Evolutionary conservation across 306 rosid genomes (phyloP), one percentile per base, ranked within the genome.

Genomic region (Dalbergia cultrata): DNA sequence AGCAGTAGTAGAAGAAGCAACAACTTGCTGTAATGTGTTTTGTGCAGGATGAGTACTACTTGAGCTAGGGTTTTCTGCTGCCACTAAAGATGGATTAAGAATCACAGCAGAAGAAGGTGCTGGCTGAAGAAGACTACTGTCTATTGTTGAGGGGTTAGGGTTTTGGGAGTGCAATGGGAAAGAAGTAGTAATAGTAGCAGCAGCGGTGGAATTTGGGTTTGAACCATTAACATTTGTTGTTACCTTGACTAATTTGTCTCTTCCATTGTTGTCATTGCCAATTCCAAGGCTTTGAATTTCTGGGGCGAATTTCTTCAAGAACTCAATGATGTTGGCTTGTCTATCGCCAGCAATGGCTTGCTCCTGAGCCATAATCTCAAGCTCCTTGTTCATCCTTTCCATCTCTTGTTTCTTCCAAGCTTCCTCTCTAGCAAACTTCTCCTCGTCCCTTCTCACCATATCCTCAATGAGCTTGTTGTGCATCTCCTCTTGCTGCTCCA

Each of bases 321-420:
- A 89, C 56, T 89, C 83, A 53, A 90, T 91, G 7, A 95, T 86
- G 10, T 84, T 83, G 22, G 94, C 84, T 5, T 95, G 99, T 58
- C 93, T 85, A 65, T 95, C 93, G 31, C 95, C 83, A 2, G 93
- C 94, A 69, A 90, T 19, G 16, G 94, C 92, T 77, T 93, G 99
- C 9, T 95, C 97, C 9, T 72, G 89, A 16, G 93, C 91, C 97
- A 95, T 93, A 3, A 80, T 58, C 52, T 93, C 94, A 75, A 95
- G 95, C 91, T 95, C 97, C 77, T 80, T 85, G 54, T 95, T 93
- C 93, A 95, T 88, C 47, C 87, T 90, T 11, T 91, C 97, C 85
- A 81, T 84, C 88, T 92, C 97, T 75, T 82, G 86, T 78, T 87
- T 93, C 92, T 93, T 95, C 99, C 95, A 88, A 41, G 91, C 93